phyloP scores from a whole-genome alignment of 1,139 yeast species.

The Groenewaldozyma sp. region DNA sequence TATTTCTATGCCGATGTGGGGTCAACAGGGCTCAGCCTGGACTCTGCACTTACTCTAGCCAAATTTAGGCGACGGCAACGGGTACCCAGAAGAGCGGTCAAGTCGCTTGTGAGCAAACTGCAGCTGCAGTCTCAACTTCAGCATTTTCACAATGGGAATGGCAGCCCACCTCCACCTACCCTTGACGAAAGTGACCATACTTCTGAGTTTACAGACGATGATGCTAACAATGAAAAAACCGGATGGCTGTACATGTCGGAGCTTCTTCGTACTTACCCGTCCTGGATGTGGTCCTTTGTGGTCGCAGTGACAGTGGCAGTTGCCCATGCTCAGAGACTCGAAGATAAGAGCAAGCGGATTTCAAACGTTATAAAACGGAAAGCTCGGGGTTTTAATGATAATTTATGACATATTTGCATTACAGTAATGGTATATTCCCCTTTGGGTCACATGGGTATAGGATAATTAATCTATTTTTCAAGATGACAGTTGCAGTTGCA shows the following conservation, averaged over 20 bases:
- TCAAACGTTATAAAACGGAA: not conserved
- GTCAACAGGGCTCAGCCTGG: not conserved
- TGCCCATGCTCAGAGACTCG: not conserved
- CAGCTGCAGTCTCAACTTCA: not conserved
- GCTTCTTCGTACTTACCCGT: not conserved
- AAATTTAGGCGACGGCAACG: conserved; percentile 5
- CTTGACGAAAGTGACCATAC: conserved; percentile 1
- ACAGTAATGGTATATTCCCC: too few species aligned
- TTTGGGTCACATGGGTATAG: too few species aligned
- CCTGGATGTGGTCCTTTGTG: not conserved
- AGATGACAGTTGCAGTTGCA: not conserved
- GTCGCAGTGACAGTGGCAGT: not conserved
- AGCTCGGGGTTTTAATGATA: too few species aligned
- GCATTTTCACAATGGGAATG: not conserved
- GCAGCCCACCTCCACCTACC: not conserved
- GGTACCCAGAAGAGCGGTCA: conserved; percentile 2
- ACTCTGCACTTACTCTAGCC: not conserved
- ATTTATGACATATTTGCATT: too few species aligned
- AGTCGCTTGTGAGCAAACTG: conserved; percentile 4
- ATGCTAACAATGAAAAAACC: conserved; percentile 18
- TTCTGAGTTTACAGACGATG: conserved; percentile 15
- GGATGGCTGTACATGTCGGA: conserved; percentile 19
- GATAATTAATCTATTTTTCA: too few species aligned
- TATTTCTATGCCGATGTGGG: conserved; percentile 3
- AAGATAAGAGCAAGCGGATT: not conserved